Conservation (phyloP, 2,329 filamentous ascomycete genomes). For the Exophiala xenobiotica region DNA sequence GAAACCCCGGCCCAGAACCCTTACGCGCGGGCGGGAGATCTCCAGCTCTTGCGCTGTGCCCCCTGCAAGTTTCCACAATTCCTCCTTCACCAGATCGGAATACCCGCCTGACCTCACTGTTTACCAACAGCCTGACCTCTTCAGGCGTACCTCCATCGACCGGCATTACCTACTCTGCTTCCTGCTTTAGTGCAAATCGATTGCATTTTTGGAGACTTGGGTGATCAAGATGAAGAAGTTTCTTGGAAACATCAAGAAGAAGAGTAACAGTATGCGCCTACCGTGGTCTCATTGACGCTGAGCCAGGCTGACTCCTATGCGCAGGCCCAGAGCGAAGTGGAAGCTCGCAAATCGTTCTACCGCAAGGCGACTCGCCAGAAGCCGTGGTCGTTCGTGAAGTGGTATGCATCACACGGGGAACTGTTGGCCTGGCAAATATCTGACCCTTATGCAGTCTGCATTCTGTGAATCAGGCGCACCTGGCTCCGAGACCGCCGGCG, state of each 20-base stretch:
- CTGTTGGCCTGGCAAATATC: too few species aligned
- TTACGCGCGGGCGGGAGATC: conserved; percentile 3
- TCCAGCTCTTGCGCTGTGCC: background rate
- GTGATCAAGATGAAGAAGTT: conserved; percentile 25
- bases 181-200: background rate
- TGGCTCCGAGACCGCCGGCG: conserved; percentile 61
- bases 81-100: conserved; percentile 3
- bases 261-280: conserved; percentile 20
- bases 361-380: conserved; percentile 41
- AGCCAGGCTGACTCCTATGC: conserved; percentile 10
- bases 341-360: conserved; percentile 10
- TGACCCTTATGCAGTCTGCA: too few species aligned
- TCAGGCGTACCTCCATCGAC: background rate
- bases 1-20: conserved; percentile 1
- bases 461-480: conserved; percentile 72
- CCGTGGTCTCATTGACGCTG: background rate
- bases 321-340: conserved; percentile 23
- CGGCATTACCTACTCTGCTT: background rate
- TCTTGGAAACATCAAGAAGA: conserved; percentile 28
- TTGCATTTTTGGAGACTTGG: background rate
- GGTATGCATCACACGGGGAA: conserved; percentile 33
- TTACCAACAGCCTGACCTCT: background rate
- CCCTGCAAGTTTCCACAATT: background rate
- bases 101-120: conserved; percentile 2
- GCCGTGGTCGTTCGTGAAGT: conserved; percentile 42